Conservation (phyloP, 257 asterid genomes). For the Asclepias syriaca region DNA sequence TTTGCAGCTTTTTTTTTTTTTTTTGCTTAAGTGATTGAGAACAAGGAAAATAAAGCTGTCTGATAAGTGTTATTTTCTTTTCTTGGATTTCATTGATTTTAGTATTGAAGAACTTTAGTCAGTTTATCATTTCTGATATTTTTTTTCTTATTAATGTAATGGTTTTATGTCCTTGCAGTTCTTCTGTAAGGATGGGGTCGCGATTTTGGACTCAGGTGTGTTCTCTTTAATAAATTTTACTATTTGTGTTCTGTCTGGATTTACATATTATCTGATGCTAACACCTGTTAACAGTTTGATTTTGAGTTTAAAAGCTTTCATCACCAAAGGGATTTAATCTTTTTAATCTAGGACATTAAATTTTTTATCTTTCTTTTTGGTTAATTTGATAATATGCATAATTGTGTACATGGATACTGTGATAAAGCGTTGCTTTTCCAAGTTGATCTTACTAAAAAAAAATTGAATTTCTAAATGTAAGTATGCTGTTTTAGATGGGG, state of each 20-base stretch:
- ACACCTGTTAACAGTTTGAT: neutral
- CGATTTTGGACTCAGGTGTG: conserved; percentile 39
- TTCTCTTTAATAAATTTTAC: neutral
- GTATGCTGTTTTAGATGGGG: neutral
- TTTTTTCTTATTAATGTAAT: no score
- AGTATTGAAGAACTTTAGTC: neutral
- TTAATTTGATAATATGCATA: neutral
- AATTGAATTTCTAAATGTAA: neutral
- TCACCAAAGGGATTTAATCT: neutral
- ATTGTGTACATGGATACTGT: no score
- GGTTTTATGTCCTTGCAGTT: neutral
- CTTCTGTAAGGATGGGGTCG: conserved; percentile 21
- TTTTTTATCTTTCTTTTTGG: no score
- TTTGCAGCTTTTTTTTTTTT: neutral
- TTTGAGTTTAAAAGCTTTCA: no score
- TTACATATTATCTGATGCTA: no score
- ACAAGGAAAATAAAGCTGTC: neutral
- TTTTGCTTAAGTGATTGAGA: neutral
- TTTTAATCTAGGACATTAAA: neutral
- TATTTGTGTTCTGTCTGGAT: neutral
- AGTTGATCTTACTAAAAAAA: no score
- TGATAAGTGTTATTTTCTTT: neutral
- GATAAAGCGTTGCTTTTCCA: no score
- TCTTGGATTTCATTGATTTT: neutral
- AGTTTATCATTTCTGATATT: neutral